Base-by-base conservation (phyloP, 352 stramenopile genomes). In the Globisporangium alternatum region DNA sequence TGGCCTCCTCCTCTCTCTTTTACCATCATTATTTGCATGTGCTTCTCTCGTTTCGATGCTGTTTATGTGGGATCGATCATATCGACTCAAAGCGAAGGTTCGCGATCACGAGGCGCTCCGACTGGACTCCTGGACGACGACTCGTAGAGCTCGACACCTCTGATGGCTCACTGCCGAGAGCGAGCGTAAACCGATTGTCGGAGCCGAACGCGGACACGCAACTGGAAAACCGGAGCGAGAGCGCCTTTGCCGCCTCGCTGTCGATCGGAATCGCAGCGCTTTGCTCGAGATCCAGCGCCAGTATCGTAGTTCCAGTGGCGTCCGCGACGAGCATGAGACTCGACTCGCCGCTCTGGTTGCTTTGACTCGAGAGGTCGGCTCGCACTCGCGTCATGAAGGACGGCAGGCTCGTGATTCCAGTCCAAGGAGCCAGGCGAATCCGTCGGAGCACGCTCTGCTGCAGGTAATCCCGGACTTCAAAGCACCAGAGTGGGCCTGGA, bases 401-500 rank as follows among this genome's bases (percentile, higher is more conserved):
- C 52, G 30, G 67, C 48, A 10, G 0, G 25, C 64, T 45, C 9
- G 58, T 52, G 7, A 12, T 28, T 9, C 6, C 15, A 28, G 9
- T 22, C 17, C 21, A 44, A n/a, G n/a, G 2, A 13, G 56, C 59
- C 3, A 85, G 58, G n/a, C 61, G 43, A 13, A 83, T 52, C 2
- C 72, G 70, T 35, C 71, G 70, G 0, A 75, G 59, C 28, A 74
- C 62, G 30, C 48, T 9, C 12, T 66, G 65, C 43, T 78, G 67
- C 5, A 57, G 7, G 25, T 74, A 83, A 47, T 83, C 72, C n/a
- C 77, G 77, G 39, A 85, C 41, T 39, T 79, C 75, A 17, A 85
- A 39, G 33, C 71, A 66, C 67, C 72, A 85, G 19, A 45, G 3
- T 13, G 13, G 21, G 5, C 17, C 4, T 12, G 10, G 15, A 31